These are phyloP conservation scores for Trichoderma citrinoviride DNA, from an alignment of 2,329 filamentous ascomycete species.

Conservation along the genomic window DNA sequence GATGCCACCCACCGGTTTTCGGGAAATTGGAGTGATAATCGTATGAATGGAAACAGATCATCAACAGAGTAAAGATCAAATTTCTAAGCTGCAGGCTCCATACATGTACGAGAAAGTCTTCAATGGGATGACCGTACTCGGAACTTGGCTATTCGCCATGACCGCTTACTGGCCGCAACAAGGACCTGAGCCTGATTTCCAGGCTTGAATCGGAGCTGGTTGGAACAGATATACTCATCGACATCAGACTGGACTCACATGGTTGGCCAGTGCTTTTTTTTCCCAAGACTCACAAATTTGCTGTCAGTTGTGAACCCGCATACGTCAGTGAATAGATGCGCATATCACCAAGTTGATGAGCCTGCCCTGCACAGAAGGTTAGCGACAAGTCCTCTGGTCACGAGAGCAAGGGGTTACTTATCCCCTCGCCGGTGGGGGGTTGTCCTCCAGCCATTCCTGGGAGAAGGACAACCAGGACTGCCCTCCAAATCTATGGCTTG, in stretches of 20 bases:
- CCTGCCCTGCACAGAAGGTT: constrained; percentile 29
- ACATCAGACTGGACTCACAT: neutral
- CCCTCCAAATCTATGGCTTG: constrained; percentile 37
- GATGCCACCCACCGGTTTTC: neutral
- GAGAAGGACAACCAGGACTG: constrained; percentile 50
- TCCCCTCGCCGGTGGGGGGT: constrained; percentile 48
- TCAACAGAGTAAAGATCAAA: neutral
- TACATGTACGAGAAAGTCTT: neutral
- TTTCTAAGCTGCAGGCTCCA: neutral
- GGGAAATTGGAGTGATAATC: neutral
- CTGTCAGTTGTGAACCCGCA: neutral
- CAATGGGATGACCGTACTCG: neutral
- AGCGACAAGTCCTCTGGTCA: constrained; percentile 25
- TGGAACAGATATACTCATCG: neutral
- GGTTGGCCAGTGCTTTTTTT: neutral
- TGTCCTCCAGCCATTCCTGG: constrained; percentile 51
- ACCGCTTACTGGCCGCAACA: neutral
- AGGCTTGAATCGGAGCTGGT: neutral
- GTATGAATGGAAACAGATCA: neutral
- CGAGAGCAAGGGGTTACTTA: constrained; percentile 42
- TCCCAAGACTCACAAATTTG: neutral
- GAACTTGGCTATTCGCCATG: neutral
- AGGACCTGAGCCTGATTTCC: neutral
- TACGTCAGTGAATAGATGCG: neutral
- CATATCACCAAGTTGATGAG: neutral